Evolutionary conservation across 164 flowering plant genomes (phyloP).

Genomic region (Stephania yunnanensis): DNA sequence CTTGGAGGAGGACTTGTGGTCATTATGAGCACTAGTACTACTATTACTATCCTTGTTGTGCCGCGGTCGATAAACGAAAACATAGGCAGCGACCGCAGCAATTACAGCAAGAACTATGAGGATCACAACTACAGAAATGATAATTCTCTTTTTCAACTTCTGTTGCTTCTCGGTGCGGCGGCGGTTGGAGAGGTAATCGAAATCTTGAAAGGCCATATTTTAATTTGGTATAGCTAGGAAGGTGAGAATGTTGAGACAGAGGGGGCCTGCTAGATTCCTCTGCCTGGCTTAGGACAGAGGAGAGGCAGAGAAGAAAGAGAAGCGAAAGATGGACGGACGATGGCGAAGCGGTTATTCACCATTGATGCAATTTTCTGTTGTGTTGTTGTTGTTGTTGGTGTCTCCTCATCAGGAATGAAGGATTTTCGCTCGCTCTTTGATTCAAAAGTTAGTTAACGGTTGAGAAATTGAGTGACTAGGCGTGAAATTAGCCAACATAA

Average conservation of each 20-base stretch:
- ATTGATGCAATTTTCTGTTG: background rate
- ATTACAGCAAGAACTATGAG: slow-evolving; percentile 7
- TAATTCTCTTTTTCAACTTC: slow-evolving; percentile 14
- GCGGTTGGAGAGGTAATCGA: slow-evolving; percentile 21
- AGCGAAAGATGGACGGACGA: background rate
- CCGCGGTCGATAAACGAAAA: slow-evolving; percentile 1
- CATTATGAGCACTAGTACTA: no score
- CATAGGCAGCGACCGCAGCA: background rate
- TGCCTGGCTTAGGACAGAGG: background rate
- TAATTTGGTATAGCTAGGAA: background rate
- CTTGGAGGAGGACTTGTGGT: background rate
- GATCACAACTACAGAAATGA: slow-evolving; percentile 6
- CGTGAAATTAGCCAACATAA: background rate
- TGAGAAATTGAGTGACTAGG: slow-evolving; percentile 14
- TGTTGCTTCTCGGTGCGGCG: slow-evolving; percentile 20
- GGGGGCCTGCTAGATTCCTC: background rate
- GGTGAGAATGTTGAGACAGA: slow-evolving; percentile 11
- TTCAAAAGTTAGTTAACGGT: slow-evolving; percentile 21
- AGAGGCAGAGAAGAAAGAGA: slow-evolving; percentile 2
- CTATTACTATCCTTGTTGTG: background rate
- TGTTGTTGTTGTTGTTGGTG: background rate
- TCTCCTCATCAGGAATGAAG: background rate
- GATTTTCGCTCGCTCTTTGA: background rate
- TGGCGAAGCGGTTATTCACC: background rate
- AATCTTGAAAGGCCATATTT: slow-evolving; percentile 25